Evolutionary conservation across 2,329 filamentous ascomycete species (phyloP).

Genomic region (Pestalotiopsis sp.): DNA sequence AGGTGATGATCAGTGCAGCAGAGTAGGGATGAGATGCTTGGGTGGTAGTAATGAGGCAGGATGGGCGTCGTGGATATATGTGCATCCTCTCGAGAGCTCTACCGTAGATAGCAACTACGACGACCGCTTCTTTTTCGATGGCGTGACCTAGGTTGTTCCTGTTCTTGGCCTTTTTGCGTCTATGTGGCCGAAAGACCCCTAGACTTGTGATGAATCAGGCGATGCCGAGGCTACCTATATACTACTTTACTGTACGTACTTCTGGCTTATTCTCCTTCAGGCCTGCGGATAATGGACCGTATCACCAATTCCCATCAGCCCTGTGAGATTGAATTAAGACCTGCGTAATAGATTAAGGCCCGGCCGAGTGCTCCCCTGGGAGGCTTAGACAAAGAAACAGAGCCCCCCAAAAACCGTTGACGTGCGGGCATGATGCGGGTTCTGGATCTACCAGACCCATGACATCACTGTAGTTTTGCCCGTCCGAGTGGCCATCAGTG

Average conservation of each 20-base stretch:
- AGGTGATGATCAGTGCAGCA: not conserved
- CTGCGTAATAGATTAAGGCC: not conserved
- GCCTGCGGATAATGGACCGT: not conserved
- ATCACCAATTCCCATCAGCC: not conserved
- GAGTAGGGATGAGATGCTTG: not conserved
- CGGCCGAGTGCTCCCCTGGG: not conserved
- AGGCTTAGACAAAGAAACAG: not conserved
- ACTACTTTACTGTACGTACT: not conserved
- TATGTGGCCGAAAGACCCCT: not conserved
- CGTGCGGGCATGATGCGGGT: not conserved
- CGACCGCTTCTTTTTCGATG: not conserved
- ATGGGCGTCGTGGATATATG: conserved; percentile 8
- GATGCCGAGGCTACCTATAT: not conserved
- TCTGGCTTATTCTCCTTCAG: not conserved
- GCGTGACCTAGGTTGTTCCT: not conserved
- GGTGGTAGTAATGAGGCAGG: not conserved
- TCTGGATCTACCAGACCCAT: not conserved
- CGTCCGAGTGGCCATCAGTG: no score
- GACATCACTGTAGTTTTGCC: not conserved
- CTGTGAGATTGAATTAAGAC: not conserved
- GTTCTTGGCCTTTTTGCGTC: not conserved
- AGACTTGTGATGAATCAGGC: not conserved
- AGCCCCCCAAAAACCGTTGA: not conserved
- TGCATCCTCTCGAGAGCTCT: not conserved
- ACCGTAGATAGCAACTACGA: no score